Percentiles rank a stretch among this genome's conserved stretches.
Evolutionary conservation across 306 rosid species (phyloP).

Genomic region (Glycine tomentella): DNA sequence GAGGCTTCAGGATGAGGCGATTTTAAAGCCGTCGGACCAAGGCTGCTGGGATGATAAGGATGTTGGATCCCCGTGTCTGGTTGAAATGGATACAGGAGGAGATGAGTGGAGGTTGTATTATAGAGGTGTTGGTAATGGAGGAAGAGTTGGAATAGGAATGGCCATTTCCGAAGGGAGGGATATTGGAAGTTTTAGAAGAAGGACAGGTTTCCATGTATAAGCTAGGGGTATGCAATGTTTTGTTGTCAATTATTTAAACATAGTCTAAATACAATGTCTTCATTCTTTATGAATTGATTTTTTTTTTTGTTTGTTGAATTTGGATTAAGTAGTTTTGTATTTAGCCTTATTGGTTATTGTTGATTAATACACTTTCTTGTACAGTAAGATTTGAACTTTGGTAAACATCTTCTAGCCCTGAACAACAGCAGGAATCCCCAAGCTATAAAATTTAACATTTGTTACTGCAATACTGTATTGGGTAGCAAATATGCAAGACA

Average conservation of each 20-base stretch:
- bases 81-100: slow-evolving; percentile 67
- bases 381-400: neutral
- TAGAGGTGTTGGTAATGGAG: slow-evolving; percentile 68
- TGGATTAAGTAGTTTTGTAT: slow-evolving; percentile 30
- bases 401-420: slow-evolving; percentile 8
- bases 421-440: slow-evolving; percentile 10
- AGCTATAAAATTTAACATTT: slow-evolving; percentile 17
- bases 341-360: slow-evolving; percentile 4
- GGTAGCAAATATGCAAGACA: slow-evolving; percentile 16
- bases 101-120: slow-evolving; percentile 83
- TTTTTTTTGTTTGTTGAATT: neutral
- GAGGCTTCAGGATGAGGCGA: slow-evolving; percentile 57
- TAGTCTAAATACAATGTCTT: neutral
- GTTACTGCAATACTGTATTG: neutral
- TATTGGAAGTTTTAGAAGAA: slow-evolving; percentile 57
- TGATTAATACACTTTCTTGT: slow-evolving; percentile 15
- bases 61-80: slow-evolving; percentile 75
- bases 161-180: slow-evolving; percentile 65
- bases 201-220: slow-evolving; percentile 70
- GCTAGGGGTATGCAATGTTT: slow-evolving; percentile 21
- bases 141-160: slow-evolving; percentile 77
- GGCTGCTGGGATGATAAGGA: slow-evolving; percentile 73
- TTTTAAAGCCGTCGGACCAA: slow-evolving; percentile 53
- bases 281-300: slow-evolving; percentile 33
- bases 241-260: slow-evolving; percentile 10